Evolutionary conservation across 2,329 filamentous ascomycete genomes (phyloP).

Genomic region (Xylaria digitata): DNA sequence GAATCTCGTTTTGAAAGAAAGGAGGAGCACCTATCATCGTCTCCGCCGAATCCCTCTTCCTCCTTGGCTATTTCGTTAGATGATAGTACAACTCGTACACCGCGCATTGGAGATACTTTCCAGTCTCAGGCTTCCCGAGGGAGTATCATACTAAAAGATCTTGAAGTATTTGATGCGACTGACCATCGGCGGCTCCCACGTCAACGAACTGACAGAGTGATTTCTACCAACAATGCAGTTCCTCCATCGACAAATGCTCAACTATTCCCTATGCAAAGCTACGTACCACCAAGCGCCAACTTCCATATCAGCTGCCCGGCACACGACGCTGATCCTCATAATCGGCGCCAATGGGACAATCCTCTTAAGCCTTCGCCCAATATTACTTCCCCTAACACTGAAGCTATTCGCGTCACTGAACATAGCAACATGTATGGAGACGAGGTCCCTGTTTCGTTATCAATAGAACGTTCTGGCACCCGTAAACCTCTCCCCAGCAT

Average conservation of each 20-base stretch:
- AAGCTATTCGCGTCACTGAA: not conserved
- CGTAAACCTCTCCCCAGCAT: constrained; percentile 37
- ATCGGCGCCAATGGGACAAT: not conserved
- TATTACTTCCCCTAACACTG: not conserved
- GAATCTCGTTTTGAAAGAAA: constrained; percentile 24
- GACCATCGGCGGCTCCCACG: constrained; percentile 30
- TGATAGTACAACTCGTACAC: not conserved
- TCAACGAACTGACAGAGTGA: not conserved
- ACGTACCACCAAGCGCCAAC: not conserved
- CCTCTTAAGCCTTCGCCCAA: not conserved
- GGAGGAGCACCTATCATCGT: not conserved
- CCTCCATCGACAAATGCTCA: not conserved
- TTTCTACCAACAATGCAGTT: not conserved
- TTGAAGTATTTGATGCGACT: constrained; percentile 44
- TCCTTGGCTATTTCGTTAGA: not conserved
- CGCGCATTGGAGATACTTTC: not conserved
- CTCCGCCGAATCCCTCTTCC: not conserved
- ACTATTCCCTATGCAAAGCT: not conserved
- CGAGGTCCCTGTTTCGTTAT: not conserved
- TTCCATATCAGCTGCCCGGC: not conserved
- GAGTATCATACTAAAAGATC: constrained; percentile 42
- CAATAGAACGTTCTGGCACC: constrained; percentile 4
- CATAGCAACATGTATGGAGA: not conserved
- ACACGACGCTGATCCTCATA: not conserved
- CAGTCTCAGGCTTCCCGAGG: constrained; percentile 22